Percentiles rank a stretch among this genome's conserved stretches.
phyloP scores from a whole-genome alignment of 2,329 filamentous ascomycete species.

The Trichoderma citrinoviride region DNA sequence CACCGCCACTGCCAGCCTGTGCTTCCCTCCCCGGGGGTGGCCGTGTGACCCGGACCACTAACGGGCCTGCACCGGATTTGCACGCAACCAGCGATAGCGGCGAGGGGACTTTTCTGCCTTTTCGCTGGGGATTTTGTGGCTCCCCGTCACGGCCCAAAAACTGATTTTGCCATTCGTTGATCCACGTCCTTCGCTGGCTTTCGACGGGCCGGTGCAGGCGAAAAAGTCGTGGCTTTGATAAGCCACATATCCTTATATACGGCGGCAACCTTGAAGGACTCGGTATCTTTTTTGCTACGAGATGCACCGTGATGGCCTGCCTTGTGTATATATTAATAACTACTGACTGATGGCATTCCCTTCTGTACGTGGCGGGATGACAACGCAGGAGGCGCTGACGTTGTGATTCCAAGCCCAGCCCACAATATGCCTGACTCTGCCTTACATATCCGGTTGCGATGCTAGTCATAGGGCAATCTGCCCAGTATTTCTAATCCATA shows the following conservation, averaged over 20 bases:
- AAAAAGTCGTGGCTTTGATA: not conserved
- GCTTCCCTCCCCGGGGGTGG: not conserved
- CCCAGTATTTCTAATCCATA: too few species aligned
- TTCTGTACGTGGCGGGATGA: not conserved
- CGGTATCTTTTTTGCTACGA: not conserved
- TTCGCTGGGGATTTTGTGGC: too few species aligned
- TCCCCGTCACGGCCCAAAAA: not conserved
- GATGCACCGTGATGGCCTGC: constrained; percentile 9
- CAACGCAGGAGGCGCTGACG: not conserved
- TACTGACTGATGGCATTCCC: not conserved
- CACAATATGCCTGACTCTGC: too few species aligned
- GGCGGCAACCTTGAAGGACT: not conserved
- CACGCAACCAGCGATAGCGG: constrained; percentile 3
- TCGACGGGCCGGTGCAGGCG: constrained; percentile 24
- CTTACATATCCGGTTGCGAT: too few species aligned
- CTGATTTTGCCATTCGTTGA: constrained; percentile 9
- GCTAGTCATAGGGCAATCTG: too few species aligned
- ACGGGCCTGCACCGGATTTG: constrained; percentile 23
- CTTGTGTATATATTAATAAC: not conserved
- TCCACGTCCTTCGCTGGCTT: constrained; percentile 31
- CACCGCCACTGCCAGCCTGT: constrained; percentile 15
- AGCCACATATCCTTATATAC: too few species aligned
- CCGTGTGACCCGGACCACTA: constrained; percentile 23
- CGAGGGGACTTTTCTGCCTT: not conserved
- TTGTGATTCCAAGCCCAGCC: not conserved